Conservation (phyloP, 331 rosid genomes). For the Prunus yedoensis region DNA sequence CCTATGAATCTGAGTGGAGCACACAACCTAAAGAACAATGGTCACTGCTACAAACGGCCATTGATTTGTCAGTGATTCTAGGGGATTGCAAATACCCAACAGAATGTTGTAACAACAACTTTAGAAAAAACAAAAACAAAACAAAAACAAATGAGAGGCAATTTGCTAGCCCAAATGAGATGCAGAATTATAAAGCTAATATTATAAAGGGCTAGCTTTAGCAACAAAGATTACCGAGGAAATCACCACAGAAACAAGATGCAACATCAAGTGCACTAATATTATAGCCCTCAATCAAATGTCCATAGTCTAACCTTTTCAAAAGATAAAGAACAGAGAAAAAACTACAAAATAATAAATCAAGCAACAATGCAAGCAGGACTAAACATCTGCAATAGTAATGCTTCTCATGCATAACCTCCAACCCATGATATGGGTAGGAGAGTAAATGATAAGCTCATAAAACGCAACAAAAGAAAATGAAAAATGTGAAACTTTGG, state of each 20-base stretch:
- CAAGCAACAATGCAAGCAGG: slow-evolving; percentile 6
- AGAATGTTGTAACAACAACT: not conserved
- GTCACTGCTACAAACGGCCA: not conserved
- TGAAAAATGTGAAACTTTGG: not conserved
- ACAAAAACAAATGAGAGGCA: not conserved
- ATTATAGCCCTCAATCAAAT: not conserved
- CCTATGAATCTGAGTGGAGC: not conserved
- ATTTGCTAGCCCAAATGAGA: not conserved
- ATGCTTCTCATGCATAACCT: not conserved
- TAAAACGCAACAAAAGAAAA: not conserved
- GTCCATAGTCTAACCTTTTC: not conserved
- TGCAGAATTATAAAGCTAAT: not conserved
- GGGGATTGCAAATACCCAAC: not conserved
- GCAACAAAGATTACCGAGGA: not conserved
- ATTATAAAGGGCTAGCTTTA: not conserved
- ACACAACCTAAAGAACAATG: not conserved
- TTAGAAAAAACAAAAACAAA: not conserved
- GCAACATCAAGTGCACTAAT: not conserved
- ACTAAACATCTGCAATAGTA: not conserved
- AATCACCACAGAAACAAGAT: not conserved
- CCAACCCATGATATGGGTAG: not conserved
- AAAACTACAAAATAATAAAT: not conserved
- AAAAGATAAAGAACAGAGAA: not conserved
- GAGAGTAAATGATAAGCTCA: not conserved
- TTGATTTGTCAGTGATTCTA: not conserved